These are phyloP conservation scores for Trichoderma semiorbis DNA, from an alignment of 2,329 filamentous ascomycete genomes.

Conservation along the genomic window DNA sequence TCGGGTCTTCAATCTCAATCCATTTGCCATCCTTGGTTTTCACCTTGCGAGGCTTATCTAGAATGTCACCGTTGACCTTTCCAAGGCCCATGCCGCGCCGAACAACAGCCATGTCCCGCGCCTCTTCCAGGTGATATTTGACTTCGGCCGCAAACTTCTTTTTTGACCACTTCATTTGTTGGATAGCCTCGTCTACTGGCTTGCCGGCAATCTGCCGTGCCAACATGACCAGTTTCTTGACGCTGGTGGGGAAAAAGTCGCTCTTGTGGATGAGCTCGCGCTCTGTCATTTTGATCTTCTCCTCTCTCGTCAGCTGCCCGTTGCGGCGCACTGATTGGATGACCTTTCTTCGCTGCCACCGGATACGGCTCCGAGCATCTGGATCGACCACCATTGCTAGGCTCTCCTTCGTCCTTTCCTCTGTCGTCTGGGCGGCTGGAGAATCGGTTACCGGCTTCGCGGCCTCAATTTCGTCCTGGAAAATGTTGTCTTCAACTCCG, in stretches of 20 bases:
- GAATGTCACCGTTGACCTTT: constrained; percentile 38
- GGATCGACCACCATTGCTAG: constrained; percentile 70
- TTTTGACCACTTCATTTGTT: constrained; percentile 92
- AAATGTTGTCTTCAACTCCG: constrained; percentile 54
- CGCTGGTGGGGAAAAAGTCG: constrained; percentile 72
- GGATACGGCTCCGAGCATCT: constrained; percentile 63
- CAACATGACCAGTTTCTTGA: constrained; percentile 87
- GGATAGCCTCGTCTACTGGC: constrained; percentile 86
- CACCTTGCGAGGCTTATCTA: constrained; percentile 49
- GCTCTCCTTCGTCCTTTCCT: constrained; percentile 43
- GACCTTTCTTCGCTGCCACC: constrained; percentile 82
- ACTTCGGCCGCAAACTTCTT: constrained; percentile 88
- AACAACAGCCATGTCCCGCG: constrained; percentile 76
- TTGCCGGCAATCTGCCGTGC: constrained; percentile 89
- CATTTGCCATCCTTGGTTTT: constrained; percentile 71
- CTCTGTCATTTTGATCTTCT: constrained; percentile 65
- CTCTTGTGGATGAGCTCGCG: constrained; percentile 57
- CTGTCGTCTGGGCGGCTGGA: constrained; percentile 30
- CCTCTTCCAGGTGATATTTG: constrained; percentile 72
- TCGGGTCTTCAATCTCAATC: constrained; percentile 67
- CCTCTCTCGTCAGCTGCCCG: constrained; percentile 50
- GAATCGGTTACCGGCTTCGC: constrained; percentile 18
- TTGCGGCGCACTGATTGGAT: constrained; percentile 69
- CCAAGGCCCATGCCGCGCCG: constrained; percentile 80
- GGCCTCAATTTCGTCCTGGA: constrained; percentile 56